phyloP scores from a whole-genome alignment of 2,329 filamentous ascomycete genomes.

The Aaosphaeria arxii region DNA sequence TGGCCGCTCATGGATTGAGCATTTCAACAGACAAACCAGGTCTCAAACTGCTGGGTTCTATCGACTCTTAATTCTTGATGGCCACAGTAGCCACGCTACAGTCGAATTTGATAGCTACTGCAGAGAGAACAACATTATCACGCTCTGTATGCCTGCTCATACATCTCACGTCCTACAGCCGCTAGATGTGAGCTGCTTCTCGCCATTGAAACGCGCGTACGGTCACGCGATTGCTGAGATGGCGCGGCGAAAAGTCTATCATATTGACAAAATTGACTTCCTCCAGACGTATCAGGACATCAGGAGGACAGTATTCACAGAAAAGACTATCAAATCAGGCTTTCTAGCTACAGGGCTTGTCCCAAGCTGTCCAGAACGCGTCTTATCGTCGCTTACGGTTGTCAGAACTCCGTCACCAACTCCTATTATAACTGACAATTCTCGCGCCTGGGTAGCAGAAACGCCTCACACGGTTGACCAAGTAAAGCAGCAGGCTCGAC shows the following conservation, averaged over 20 bases:
- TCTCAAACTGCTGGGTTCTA: conserved; percentile 18
- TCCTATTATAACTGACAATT: not conserved
- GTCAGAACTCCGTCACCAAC: not conserved
- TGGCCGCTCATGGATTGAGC: conserved; percentile 28
- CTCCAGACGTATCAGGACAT: not conserved
- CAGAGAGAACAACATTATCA: conserved; percentile 3
- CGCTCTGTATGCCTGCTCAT: conserved; percentile 1
- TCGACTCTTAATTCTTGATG: conserved; percentile 30
- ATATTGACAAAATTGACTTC: conserved; percentile 3
- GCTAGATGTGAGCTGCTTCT: conserved; percentile 2
- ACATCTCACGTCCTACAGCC: conserved; percentile 1
- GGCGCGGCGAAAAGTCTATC: not conserved
- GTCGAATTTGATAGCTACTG: not conserved
- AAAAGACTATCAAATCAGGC: not conserved
- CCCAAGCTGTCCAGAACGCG: not conserved
- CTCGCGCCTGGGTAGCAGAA: too few relatives aligned
- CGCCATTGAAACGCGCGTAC: conserved; percentile 1
- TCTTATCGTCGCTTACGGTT: not conserved
- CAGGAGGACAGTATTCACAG: not conserved
- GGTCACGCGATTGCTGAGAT: not conserved
- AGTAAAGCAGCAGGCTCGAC: too few relatives aligned
- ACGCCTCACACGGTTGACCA: too few relatives aligned
- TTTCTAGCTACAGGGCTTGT: not conserved
- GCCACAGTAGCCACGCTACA: conserved; percentile 1
- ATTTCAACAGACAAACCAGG: conserved; percentile 32